Evolutionary conservation across 148 eudicot species (phyloP), one percentile per base, ranked within the genome.

Genomic region (Rhododendron molle): DNA sequence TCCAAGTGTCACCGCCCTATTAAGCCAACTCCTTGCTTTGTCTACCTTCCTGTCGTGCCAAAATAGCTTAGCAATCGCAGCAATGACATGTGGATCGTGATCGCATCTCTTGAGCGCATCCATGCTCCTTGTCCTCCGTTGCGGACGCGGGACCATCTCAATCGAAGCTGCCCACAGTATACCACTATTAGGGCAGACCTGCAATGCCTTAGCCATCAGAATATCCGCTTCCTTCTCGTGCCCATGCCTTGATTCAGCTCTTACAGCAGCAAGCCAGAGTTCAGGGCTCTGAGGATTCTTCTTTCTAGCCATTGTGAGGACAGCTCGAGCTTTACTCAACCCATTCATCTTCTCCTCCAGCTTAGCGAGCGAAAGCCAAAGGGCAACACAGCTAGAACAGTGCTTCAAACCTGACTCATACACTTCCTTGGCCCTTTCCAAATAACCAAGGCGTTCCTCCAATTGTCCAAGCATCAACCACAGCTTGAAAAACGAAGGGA

Each of bases 391-490:
- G 50, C 88, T 88, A 1, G 98, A 91, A 81, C 99, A 97, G 74
- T 93, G 88, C 84, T 94, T 92, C 77, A 94, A 81, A 72, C 95
- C 98, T 28, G 91, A 86, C 81, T 94, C 98, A 81, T 93, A 95
- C 4, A 87, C 90, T 83, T 90, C 94, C 88, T 91, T 95, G 5
- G 98, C 98, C 85, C 89, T 88, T 28, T 86, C 89, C 87, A 92
- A 86, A 26, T 82, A 86, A 77, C 88, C 91, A 40, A 92, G 91
- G 54, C 96, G 85, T 83, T 95, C 98, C 84, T 96, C 94, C 32
- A 95, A 88, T 85, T 95, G 99, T 28, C 99, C 99, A n/a, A 92
- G 95, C 99, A 97, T 97, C 85, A 97, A 85, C 99, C 98, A 97
- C 50, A 97, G 73, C 84, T 97, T 97, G 88, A 92, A 95, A 89